Conservation (phyloP, 352 stramenopile species). For the Phytophthora sp. region DNA sequence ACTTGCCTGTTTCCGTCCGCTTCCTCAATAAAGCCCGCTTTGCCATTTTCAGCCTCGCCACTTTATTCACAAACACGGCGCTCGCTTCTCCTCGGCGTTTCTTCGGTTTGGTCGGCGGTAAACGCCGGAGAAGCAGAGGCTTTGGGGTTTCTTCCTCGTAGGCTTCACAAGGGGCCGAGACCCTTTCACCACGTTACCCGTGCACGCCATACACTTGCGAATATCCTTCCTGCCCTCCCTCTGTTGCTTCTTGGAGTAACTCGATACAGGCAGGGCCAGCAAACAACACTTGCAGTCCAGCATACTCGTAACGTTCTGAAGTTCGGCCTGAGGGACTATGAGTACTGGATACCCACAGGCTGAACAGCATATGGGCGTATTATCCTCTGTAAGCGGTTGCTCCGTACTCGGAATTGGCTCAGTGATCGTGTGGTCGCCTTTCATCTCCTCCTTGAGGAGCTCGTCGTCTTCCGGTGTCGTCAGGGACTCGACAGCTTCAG, state of each 20-base stretch:
- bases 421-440: conserved; percentile 2
- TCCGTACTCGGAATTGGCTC: neutral
- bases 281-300: conserved; percentile 35
- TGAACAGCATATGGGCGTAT: conserved; percentile 10
- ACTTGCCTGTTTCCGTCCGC: conserved; percentile 22
- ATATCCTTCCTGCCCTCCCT: conserved; percentile 2
- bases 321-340: conserved; percentile 8
- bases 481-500: conserved; percentile 15
- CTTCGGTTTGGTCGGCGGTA: neutral
- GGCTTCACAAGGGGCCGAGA: neutral
- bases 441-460: neutral
- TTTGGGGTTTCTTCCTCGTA: conserved; percentile 12
- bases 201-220: conserved; percentile 34
- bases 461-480: neutral
- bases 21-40: conserved; percentile 28
- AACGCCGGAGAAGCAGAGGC: neutral
- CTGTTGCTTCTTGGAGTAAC: conserved; percentile 27
- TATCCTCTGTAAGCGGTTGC: neutral
- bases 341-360: conserved; percentile 19
- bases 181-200: conserved; percentile 14
- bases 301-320: neutral
- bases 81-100: conserved; percentile 4
- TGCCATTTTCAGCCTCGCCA: conserved; percentile 34
- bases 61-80: conserved; percentile 32
- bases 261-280: conserved; percentile 14